Percentiles rank a stretch among this genome's conserved stretches.
Conservation (phyloP, 176 grass and related monocot genomes). For the Avena eriantha region DNA sequence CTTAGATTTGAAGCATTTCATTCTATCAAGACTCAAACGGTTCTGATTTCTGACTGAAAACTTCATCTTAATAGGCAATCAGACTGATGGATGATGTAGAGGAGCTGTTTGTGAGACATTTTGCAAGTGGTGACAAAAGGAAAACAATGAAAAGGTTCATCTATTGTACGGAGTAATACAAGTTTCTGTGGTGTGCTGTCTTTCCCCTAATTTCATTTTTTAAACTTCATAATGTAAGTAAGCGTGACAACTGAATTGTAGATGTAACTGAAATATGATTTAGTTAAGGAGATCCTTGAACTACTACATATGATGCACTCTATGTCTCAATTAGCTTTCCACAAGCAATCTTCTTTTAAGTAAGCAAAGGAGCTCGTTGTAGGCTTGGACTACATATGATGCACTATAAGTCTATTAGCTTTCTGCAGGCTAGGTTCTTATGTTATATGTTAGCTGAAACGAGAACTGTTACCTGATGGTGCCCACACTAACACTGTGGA, state of each 20-base stretch:
- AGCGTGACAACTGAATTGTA: no score
- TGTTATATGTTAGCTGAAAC: no score
- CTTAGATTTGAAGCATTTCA: constrained; percentile 8
- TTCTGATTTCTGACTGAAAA: constrained; percentile 12
- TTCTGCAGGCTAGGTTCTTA: no score
- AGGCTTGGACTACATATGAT: neutral
- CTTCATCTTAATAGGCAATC: constrained; percentile 62
- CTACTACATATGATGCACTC: neutral
- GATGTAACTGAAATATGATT: neutral
- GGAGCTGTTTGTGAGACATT: no score
- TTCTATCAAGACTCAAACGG: constrained; percentile 7
- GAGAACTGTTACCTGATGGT: no score
- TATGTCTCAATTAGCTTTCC: neutral
- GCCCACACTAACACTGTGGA: no score
- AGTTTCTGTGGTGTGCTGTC: no score
- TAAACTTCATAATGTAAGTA: no score
- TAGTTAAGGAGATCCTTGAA: constrained; percentile 5
- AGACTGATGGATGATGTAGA: constrained; percentile 90
- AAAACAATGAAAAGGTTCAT: no score
- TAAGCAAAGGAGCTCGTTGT: neutral
- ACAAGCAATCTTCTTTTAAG: constrained; percentile 5
- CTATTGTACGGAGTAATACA: no score
- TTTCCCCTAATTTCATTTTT: no score
- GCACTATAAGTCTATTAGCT: neutral
- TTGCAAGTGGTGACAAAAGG: no score